Base-by-base conservation (phyloP, 208 protist species). In the Novymonas esmeraldas region DNA sequence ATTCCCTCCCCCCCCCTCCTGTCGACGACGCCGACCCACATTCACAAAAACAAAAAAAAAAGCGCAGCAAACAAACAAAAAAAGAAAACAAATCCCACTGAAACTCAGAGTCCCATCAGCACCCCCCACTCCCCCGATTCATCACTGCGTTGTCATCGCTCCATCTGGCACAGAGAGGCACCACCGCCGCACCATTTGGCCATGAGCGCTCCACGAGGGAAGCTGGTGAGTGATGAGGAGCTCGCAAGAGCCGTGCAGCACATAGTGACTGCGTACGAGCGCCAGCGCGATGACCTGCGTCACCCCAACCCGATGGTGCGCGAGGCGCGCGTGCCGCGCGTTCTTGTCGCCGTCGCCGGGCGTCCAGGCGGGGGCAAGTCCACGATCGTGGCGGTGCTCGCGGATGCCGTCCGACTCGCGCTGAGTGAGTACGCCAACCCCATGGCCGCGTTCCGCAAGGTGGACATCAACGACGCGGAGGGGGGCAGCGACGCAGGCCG, bases 301-400 rank as follows among this genome's bases (percentile, higher is more conserved):
- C 31, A 68, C 39, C 22, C 51, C 41, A 76, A 76, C 63, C 58
- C 65, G 13, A 65, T 49, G 31, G 39, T 71, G 29, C 36, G 56
- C 14, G 71, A 68, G 59, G 49, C 60, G 48, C 52, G 41, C n/a
- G 64, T 71, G 42, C 71, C 64, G 2, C 83, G 84, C n/a, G 50
- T 94, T 3, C 71, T 94, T n/a, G 81, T 92, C 13, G 82, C 72
- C n/a, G 31, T 94, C 31, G 85, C 75, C 2, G 89, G 89, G n/a
- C 84, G 84, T 56, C 89, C 89, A 16, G 89, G 89, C 10, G 79
- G 82, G 36, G 89, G 89, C n/a, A 94, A 94, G 67, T 81, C 81
- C 26, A 92, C 85, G 10, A 72, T 78, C 0, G 81, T 67, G 6
- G 31, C 69, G 14, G 16, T 78, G 26, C 44, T 94, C 50, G 85